Conservation (phyloP, 1,284 basidiomycete species). For the Sutorius eximius region DNA sequence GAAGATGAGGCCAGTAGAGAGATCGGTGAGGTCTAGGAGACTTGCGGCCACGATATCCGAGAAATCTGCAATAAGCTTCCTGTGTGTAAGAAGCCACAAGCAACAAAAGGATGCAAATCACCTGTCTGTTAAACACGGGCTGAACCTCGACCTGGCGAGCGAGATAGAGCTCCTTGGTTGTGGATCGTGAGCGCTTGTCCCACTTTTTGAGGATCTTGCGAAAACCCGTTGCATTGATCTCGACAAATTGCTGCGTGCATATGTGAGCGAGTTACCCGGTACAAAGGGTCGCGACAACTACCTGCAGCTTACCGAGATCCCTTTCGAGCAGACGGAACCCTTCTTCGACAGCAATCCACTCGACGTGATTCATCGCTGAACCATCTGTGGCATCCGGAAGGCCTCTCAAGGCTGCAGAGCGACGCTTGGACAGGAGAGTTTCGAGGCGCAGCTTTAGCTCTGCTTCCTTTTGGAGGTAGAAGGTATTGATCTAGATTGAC, state of each 20-base stretch:
- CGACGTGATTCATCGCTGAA: conserved; percentile 68
- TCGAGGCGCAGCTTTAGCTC: conserved; percentile 91
- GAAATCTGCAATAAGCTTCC: conserved; percentile 86
- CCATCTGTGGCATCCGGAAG: conserved; percentile 63
- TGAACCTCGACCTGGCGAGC: conserved; percentile 98
- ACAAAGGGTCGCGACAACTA: conserved; percentile 37
- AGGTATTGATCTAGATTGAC: conserved; percentile 86
- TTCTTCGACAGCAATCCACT: conserved; percentile 94
- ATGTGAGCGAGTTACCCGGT: conserved; percentile 22
- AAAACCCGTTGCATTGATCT: conserved; percentile 97
- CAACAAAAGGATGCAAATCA: conserved; percentile 27
- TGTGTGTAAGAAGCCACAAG: conserved; percentile 12
- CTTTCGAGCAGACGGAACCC: conserved; percentile 94
- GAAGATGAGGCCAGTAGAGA: conserved; percentile 71
- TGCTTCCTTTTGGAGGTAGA: conserved; percentile 97
- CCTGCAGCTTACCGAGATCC: conserved; percentile 96
- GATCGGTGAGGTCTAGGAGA: conserved; percentile 87
- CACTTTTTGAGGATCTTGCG: conserved; percentile 99
- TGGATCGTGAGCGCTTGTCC: conserved; percentile 94
- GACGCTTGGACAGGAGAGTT: conserved; percentile 91
- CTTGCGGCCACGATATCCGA: conserved; percentile 95
- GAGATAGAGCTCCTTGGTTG: conserved; percentile 95
- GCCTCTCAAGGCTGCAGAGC: conserved; percentile 74
- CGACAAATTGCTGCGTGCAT: conserved; percentile 84
- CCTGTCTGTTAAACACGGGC: conserved; percentile 96